phyloP scores from a whole-genome alignment of 225 moss, liverwort and hornwort genomes.

The Bryum argenteum region DNA sequence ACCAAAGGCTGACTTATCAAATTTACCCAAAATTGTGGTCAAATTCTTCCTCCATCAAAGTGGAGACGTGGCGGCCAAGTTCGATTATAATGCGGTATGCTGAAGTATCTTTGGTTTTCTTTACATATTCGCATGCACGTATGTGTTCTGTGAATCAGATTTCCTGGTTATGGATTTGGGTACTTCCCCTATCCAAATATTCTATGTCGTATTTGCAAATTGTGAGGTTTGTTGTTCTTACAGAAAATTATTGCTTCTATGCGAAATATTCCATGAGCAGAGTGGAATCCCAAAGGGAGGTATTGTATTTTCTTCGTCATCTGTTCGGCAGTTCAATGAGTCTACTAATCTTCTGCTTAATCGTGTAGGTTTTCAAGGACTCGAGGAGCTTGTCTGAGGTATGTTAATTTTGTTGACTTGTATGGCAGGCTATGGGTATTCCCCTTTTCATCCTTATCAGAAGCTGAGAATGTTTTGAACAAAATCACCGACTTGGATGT shows the following conservation, averaged over 20 bases:
- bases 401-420: conserved; percentile 29
- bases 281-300: conserved; percentile 82
- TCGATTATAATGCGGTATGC: conserved; percentile 76
- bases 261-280: conserved; percentile 68
- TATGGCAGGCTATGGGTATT: conserved; percentile 84
- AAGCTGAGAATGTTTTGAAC: conserved; percentile 69
- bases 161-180: no score
- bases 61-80: conserved; percentile 87
- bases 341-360: conserved; percentile 13
- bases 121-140: no score
- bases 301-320: conserved; percentile 24
- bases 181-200: conserved; percentile 21
- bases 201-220: conserved; percentile 2
- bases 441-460: conserved; percentile 70
- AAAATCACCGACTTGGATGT: conserved; percentile 54
- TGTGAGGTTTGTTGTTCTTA: conserved; percentile 30
- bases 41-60: conserved; percentile 68
- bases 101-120: no score
- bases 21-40: conserved; percentile 40
- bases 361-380: conserved; percentile 14
- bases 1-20: conserved; percentile 41
- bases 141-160: conserved; percentile 12
- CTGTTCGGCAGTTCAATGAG: conserved; percentile 17
- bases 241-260: conserved; percentile 78
- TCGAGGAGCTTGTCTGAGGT: conserved; percentile 11